Percentiles rank a stretch among this genome's conserved stretches.
Conservation (phyloP, 2,329 filamentous ascomycete genomes). For the Mariannaea sp. region DNA sequence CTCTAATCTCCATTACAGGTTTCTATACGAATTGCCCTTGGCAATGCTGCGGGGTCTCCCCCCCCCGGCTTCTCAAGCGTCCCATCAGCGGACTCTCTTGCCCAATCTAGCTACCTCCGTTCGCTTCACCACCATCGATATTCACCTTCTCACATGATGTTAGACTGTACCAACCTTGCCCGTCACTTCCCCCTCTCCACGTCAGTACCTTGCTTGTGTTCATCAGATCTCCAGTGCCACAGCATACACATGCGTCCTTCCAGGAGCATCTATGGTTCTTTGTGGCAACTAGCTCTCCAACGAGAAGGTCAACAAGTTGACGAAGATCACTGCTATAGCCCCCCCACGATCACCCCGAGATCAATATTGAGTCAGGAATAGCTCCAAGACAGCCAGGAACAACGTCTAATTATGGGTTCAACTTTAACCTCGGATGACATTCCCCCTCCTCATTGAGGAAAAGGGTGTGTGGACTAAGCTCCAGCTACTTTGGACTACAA, state of each 20-base stretch:
- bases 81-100: slow-evolving; percentile 21
- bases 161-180: slow-evolving; percentile 3
- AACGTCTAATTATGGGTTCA: neutral
- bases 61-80: slow-evolving; percentile 5
- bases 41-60: slow-evolving; percentile 18
- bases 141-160: slow-evolving; percentile 22
- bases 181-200: neutral
- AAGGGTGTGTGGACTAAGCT: neutral
- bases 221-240: slow-evolving; percentile 2
- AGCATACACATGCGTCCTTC: too few species aligned
- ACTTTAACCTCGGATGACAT: neutral
- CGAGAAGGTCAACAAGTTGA: neutral
- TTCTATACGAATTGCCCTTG: too few species aligned
- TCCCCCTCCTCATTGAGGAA: neutral
- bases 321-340: neutral
- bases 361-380: neutral
- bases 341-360: slow-evolving; percentile 5
- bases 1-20: too few species aligned
- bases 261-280: neutral
- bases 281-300: neutral
- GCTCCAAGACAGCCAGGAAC: neutral
- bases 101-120: slow-evolving; percentile 27
- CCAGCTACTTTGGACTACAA: neutral
- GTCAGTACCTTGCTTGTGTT: slow-evolving; percentile 2
- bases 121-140: slow-evolving; percentile 13